Evolutionary conservation across 1,284 basidiomycete species (phyloP).

Genomic region (Butyriboletus regius): DNA sequence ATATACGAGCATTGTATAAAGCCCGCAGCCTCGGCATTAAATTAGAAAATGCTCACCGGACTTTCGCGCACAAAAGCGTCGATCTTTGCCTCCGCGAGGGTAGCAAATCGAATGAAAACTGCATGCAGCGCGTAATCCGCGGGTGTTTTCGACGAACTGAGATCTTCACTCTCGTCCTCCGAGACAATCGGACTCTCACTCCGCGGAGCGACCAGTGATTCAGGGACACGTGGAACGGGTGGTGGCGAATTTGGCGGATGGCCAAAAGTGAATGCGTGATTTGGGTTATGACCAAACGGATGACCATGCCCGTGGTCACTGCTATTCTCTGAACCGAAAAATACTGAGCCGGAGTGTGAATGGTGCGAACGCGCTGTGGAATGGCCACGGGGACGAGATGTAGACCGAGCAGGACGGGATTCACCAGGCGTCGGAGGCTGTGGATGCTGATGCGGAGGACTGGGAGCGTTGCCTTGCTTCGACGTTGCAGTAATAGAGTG

Average conservation of each 20-base stretch:
- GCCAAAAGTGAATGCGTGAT: slow-evolving; percentile 21
- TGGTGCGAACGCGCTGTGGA: slow-evolving; percentile 60
- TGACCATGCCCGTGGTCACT: slow-evolving; percentile 56
- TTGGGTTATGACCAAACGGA: slow-evolving; percentile 29
- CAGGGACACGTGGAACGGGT: slow-evolving; percentile 67
- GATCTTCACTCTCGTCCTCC: slow-evolving; percentile 56
- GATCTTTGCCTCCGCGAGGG: slow-evolving; percentile 70
- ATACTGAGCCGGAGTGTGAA: slow-evolving; percentile 65
- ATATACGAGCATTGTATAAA: not conserved
- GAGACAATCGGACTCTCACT: slow-evolving; percentile 47
- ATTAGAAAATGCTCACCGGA: slow-evolving; percentile 44
- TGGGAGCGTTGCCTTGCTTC: slow-evolving; percentile 34
- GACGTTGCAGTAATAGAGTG: slow-evolving; percentile 34
- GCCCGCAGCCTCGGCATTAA: not conserved
- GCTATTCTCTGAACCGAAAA: slow-evolving; percentile 60
- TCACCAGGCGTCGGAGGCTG: slow-evolving; percentile 61
- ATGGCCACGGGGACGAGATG: slow-evolving; percentile 49
- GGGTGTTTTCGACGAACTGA: slow-evolving; percentile 68
- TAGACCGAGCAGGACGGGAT: slow-evolving; percentile 37
- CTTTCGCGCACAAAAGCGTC: slow-evolving; percentile 62
- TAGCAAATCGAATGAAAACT: slow-evolving; percentile 77
- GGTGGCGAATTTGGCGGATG: slow-evolving; percentile 54
- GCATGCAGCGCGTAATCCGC: slow-evolving; percentile 82
- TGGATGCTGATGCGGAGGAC: slow-evolving; percentile 37
- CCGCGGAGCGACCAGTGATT: slow-evolving; percentile 42